Conservation (phyloP, 805 yeast genomes). For the Cyberlindnera maclurae region DNA sequence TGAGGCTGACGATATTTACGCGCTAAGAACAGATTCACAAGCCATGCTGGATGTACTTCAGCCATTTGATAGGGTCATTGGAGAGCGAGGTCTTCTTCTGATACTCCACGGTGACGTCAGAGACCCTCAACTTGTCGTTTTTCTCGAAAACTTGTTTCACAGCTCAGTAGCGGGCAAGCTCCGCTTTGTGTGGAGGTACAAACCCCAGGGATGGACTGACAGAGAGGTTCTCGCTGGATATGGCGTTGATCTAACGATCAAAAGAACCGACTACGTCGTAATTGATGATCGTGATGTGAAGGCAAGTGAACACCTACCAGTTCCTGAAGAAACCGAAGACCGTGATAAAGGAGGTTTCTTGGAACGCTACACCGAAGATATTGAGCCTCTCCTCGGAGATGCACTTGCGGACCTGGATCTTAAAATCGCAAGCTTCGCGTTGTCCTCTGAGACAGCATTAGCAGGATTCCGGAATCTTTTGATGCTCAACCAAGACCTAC, state of each 20-base stretch:
- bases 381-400: conserved; percentile 25
- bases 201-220: conserved; percentile 29
- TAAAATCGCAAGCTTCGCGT: conserved; percentile 30
- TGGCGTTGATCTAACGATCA: conserved; percentile 58
- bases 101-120: conserved; percentile 61
- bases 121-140: conserved; percentile 42
- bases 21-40: conserved; percentile 50
- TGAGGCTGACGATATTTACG: conserved; percentile 67
- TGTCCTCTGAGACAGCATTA: conserved; percentile 18
- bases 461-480: conserved; percentile 33
- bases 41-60: conserved; percentile 14
- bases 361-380: conserved; percentile 23
- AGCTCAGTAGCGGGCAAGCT: conserved; percentile 60
- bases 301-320: conserved; percentile 21
- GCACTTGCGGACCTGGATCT: conserved; percentile 32
- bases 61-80: conserved; percentile 62
- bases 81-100: conserved; percentile 45
- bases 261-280: conserved; percentile 59
- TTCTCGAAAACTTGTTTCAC: conserved; percentile 51
- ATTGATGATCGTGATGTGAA: conserved; percentile 49
- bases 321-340: conserved; percentile 3
- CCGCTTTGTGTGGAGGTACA: conserved; percentile 70
- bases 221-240: conserved; percentile 45
- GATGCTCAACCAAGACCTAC: conserved; percentile 43
- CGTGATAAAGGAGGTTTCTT: conserved; percentile 11